Evolutionary conservation across 257 asterid species (phyloP).

Genomic region (Thymus mandschuricus): DNA sequence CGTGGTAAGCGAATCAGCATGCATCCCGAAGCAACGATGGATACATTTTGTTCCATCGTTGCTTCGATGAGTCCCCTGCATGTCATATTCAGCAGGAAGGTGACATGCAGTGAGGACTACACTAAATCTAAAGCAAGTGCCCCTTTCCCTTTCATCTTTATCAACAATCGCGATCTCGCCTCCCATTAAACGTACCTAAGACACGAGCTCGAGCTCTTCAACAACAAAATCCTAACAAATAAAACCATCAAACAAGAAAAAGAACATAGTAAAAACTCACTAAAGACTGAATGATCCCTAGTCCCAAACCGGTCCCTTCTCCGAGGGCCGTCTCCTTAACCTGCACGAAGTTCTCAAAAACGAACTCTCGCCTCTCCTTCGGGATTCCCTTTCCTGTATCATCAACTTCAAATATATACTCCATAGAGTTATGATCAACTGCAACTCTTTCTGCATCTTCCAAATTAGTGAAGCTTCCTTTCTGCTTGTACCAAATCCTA

Average conservation of each 20-base stretch:
- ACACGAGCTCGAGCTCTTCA: neutral
- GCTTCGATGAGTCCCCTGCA: neutral
- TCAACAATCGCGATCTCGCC: conserved; percentile 49
- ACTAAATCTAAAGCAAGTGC: conserved; percentile 50
- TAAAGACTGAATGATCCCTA: conserved; percentile 48
- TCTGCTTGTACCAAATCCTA: too few species aligned
- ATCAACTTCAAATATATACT: conserved; percentile 47
- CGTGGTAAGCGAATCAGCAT: neutral
- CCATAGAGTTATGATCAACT: conserved; percentile 30
- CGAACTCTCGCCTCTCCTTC: conserved; percentile 41
- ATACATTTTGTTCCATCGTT: neutral
- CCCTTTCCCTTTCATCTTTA: conserved; percentile 43
- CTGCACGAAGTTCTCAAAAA: conserved; percentile 58
- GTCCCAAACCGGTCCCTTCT: conserved; percentile 57
- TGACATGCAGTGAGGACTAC: conserved; percentile 10
- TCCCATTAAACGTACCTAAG: conserved; percentile 52
- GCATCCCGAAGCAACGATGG: neutral
- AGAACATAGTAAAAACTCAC: conserved; percentile 22
- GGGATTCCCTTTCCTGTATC: conserved; percentile 59
- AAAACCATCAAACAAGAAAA: neutral
- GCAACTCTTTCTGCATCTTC: neutral
- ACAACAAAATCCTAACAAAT: neutral
- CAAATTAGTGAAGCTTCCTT: too few species aligned
- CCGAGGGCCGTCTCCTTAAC: conserved; percentile 41
- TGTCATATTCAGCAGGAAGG: too few species aligned